Conservation (phyloP, 441 rosid species). For the Pelargonium myrrhifolium region DNA sequence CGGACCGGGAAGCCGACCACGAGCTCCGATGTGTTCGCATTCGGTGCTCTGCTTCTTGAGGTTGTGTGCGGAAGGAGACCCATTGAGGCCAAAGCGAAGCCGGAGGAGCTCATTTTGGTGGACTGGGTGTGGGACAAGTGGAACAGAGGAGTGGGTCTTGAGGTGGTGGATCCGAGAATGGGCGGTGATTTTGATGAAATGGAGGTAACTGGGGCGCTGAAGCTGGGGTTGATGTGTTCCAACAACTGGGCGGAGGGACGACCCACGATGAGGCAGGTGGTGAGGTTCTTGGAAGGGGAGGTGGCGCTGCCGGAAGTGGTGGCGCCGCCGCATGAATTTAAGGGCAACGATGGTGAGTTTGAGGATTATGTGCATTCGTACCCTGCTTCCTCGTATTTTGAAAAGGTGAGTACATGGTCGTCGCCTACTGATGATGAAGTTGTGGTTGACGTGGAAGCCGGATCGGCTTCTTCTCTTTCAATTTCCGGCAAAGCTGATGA, state of each 20-base stretch:
- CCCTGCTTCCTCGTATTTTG: constrained; percentile 30
- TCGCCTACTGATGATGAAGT: constrained; percentile 26
- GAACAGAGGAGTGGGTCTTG: constrained; percentile 47
- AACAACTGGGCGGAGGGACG: constrained; percentile 43
- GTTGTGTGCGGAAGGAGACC: constrained; percentile 80
- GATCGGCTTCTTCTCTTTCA: constrained; percentile 28
- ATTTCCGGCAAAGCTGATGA: constrained; percentile 21
- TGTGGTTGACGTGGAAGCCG: constrained; percentile 40
- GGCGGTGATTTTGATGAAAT: constrained; percentile 49
- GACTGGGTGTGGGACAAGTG: constrained; percentile 85
- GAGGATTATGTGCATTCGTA: constrained; percentile 53
- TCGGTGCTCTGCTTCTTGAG: constrained; percentile 70
- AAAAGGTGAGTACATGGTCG: constrained; percentile 35
- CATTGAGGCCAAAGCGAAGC: constrained; percentile 54
- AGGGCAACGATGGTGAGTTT: constrained; percentile 22
- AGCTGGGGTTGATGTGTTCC: constrained; percentile 69
- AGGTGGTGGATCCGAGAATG: constrained; percentile 57
- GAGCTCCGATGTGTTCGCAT: constrained; percentile 69
- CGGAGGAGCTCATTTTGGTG: constrained; percentile 71
- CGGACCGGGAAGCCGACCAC: constrained; percentile 68
- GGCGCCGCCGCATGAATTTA: constrained; percentile 38
- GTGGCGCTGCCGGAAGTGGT: constrained; percentile 39
- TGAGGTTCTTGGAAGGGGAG: constrained; percentile 73
- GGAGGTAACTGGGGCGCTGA: constrained; percentile 49
- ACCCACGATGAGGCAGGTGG: constrained; percentile 70